Evolutionary conservation across 768 basidiomycete genomes (phyloP).

Genomic region (Kwoniella sp.): DNA sequence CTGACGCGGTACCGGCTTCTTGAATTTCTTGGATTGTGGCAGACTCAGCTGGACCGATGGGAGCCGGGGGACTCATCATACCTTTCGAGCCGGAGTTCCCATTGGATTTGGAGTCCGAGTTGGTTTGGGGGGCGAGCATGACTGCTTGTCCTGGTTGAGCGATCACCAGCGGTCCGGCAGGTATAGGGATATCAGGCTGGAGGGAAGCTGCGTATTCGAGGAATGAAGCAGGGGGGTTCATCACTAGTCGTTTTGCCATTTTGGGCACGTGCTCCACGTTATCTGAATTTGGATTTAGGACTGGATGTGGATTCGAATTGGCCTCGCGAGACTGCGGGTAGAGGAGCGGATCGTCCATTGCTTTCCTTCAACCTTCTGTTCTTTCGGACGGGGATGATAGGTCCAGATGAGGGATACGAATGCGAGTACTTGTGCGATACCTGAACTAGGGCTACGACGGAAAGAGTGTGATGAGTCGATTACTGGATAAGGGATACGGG

Average conservation of each 20-base stretch:
- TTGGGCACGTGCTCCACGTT: neutral
- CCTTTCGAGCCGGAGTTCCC: neutral
- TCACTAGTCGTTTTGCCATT: slow-evolving; percentile 31
- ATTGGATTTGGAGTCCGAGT: neutral
- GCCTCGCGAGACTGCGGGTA: neutral
- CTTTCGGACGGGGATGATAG: too few species aligned
- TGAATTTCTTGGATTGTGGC: neutral
- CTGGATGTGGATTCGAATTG: too few species aligned
- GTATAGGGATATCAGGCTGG: slow-evolving; percentile 3
- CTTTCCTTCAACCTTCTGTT: neutral
- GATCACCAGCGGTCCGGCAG: slow-evolving; percentile 31
- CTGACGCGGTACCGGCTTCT: neutral
- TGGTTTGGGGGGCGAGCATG: slow-evolving; percentile 18
- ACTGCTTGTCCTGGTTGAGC: slow-evolving; percentile 38
- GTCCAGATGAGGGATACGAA: too few species aligned
- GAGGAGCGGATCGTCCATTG: neutral
- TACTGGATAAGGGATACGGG: too few species aligned
- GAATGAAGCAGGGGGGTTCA: slow-evolving; percentile 45
- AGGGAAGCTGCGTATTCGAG: slow-evolving; percentile 30
- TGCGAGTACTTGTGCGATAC: too few species aligned
- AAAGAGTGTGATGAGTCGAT: too few species aligned
- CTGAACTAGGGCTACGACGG: too few species aligned
- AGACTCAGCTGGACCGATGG: neutral
- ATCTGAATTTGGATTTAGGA: too few species aligned
- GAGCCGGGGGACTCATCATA: neutral